Percentiles rank a stretch among this genome's conserved stretches.
Evolutionary conservation across 2,329 filamentous ascomycete genomes (phyloP).

Genomic region (Diaporthe nobilis): DNA sequence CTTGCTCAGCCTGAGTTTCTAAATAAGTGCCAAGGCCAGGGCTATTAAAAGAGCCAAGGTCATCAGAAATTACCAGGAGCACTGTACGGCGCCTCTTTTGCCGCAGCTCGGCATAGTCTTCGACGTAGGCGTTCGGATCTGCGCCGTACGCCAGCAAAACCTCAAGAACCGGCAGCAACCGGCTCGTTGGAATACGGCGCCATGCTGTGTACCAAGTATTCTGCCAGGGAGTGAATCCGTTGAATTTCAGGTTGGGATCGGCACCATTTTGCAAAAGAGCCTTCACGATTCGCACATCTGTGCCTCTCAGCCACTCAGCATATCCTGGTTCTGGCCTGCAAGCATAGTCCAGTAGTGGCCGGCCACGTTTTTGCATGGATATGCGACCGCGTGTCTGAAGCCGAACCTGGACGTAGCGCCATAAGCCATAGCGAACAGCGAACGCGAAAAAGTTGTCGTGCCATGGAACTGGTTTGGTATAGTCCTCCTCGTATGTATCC

Average conservation of each 20-base stretch:
- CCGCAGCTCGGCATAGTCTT: rapidly evolving
- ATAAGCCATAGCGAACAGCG: not conserved
- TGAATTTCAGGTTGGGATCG: not conserved
- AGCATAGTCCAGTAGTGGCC: not conserved
- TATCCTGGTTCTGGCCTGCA: not conserved
- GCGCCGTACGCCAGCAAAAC: not conserved
- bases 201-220: not conserved
- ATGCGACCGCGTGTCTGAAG: not conserved
- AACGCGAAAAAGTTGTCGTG: not conserved
- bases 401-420: not conserved
- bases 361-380: not conserved
- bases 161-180: not conserved
- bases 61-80: too few species aligned
- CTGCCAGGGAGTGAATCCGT: not conserved
- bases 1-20: not conserved
- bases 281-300: not conserved
- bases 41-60: too few species aligned
- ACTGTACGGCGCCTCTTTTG: not conserved
- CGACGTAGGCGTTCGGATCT: not conserved
- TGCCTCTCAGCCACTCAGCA: not conserved
- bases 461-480: not conserved
- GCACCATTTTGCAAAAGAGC: not conserved
- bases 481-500: not conserved
- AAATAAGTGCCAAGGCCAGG: too few species aligned
- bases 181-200: not conserved